Conservation (phyloP, 2,329 filamentous ascomycete species). For the Hypomyces perniciosus region DNA sequence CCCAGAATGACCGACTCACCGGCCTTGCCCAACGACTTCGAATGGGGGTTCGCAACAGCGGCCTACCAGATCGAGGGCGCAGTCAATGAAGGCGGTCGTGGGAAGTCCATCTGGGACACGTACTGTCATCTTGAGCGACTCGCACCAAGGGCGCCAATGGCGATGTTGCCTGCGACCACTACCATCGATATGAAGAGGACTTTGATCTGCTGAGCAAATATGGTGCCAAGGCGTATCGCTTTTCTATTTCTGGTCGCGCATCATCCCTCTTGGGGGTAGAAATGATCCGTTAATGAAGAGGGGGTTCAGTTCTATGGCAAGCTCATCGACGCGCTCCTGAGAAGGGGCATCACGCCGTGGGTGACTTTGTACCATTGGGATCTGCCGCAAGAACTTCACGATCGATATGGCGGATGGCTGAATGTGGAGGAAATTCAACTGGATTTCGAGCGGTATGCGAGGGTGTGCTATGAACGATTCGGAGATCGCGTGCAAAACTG, state of each 20-base stretch:
- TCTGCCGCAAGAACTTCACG: slow-evolving; percentile 29
- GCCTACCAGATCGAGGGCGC: slow-evolving; percentile 42
- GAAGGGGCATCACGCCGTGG: slow-evolving; percentile 53
- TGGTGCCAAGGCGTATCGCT: slow-evolving; percentile 56
- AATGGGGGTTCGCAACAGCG: slow-evolving; percentile 37
- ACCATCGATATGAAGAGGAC: slow-evolving; percentile 43
- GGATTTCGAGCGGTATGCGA: slow-evolving; percentile 32
- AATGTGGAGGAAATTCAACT: slow-evolving; percentile 25
- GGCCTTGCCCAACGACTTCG: slow-evolving; percentile 30
- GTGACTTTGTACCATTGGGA: slow-evolving; percentile 64
- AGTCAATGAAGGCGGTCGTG: slow-evolving; percentile 34
- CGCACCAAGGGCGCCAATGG: slow-evolving; percentile 37
- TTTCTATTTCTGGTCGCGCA: slow-evolving; percentile 62
- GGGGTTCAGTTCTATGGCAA: slow-evolving; percentile 55
- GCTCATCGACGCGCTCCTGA: slow-evolving; percentile 52
- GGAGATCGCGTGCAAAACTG: slow-evolving; percentile 37
- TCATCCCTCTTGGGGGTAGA: slow-evolving; percentile 58
- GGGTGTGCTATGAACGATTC: slow-evolving; percentile 31
- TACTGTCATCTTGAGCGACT: slow-evolving; percentile 34
- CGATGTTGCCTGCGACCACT: slow-evolving; percentile 42
- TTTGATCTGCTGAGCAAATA: slow-evolving; percentile 53
- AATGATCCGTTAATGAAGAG: slow-evolving; percentile 55
- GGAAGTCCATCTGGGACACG: slow-evolving; percentile 38
- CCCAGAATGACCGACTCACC: slow-evolving; percentile 12
- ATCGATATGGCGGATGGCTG: slow-evolving; percentile 31